Base-by-base conservation (phyloP, 129 eudicot genomes). In the Flaveria robusta region DNA sequence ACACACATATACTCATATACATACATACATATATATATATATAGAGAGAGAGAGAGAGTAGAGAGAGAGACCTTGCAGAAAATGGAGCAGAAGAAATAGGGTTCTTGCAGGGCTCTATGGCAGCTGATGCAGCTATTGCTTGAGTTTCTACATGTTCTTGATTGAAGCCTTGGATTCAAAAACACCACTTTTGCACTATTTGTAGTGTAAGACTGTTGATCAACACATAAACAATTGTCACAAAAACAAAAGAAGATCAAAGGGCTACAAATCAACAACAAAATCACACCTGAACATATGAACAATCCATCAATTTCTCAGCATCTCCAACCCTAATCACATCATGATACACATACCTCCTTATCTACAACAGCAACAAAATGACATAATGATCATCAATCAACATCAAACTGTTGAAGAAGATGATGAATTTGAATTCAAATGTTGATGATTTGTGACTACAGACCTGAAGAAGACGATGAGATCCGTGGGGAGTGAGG, bases 281-380 rank as follows among this genome's bases (percentile, higher is more conserved):
- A 64, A 62, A 18, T 23, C 29, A 66, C 1, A 93, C 98, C 83
- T 93, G 98, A 81, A 93, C 91, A 27, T 43, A 75, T 58, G 83
- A 81, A 72, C 98, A 93, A 14, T 93, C 88, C 87, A 93, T 82
- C 41, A 93, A 69, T 70, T 87, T 90, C 77, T 84, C 89, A 65
- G 97, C 98, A 85, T 93, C 96, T 52, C 59, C 72, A 2, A 90
- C 78, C 79, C 90, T 87, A 2, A 93, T 74, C 20, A 93, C 98
- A 77, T 87, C 93, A 71, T 85, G 89, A 60, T 93, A 90, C 70
- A 93, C 88, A 87, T 93, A 90, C 84, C 96, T 88, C 50, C 97
- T 82, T 82, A 88, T 87, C 98, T 93, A 79, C 43, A 74, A 71
- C 39, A 74, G 68, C 39, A 39, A 4, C 7, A 58, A 66, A 39